Conservation (phyloP, 371 early-diverging fungal species). For the Lichtheimia corymbifera region DNA sequence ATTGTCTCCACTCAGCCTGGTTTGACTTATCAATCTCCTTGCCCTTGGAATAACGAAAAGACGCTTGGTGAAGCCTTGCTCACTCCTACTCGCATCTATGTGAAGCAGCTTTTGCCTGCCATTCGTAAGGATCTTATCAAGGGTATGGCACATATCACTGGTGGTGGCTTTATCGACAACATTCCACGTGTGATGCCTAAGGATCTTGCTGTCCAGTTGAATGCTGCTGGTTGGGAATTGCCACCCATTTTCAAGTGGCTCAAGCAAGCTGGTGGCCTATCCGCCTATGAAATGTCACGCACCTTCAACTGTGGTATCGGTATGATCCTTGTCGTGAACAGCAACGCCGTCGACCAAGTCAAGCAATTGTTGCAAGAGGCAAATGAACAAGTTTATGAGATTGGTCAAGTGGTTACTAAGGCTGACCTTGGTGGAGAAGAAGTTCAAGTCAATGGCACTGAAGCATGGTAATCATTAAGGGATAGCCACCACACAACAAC, state of each 20-base stretch:
- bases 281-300: conserved; percentile 85
- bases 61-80: conserved; percentile 85
- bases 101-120: conserved; percentile 85
- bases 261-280: conserved; percentile 83
- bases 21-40: conserved; percentile 73
- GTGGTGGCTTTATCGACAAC: conserved; percentile 97
- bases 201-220: conserved; percentile 72
- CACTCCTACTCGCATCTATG: conserved; percentile 94
- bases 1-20: conserved; percentile 75
- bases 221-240: conserved; percentile 80
- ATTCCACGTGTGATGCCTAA: conserved; percentile 94
- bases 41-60: conserved; percentile 77
- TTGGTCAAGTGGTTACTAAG: conserved; percentile 64
- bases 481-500: too few species aligned
- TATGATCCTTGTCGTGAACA: conserved; percentile 89
- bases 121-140: conserved; percentile 80
- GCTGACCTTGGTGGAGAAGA: conserved; percentile 58
- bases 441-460: conserved; percentile 59
- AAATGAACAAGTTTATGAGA: conserved; percentile 65
- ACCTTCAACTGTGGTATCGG: conserved; percentile 99
- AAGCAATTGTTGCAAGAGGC: conserved; percentile 56
- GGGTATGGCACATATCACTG: conserved; percentile 97
- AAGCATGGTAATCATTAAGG: conserved; percentile 39
- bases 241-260: conserved; percentile 95
- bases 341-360: conserved; percentile 64